Evolutionary conservation across 1,284 basidiomycete genomes (phyloP), one percentile per base, ranked within the genome.

Genomic region (Salmacisia buchloeana): DNA sequence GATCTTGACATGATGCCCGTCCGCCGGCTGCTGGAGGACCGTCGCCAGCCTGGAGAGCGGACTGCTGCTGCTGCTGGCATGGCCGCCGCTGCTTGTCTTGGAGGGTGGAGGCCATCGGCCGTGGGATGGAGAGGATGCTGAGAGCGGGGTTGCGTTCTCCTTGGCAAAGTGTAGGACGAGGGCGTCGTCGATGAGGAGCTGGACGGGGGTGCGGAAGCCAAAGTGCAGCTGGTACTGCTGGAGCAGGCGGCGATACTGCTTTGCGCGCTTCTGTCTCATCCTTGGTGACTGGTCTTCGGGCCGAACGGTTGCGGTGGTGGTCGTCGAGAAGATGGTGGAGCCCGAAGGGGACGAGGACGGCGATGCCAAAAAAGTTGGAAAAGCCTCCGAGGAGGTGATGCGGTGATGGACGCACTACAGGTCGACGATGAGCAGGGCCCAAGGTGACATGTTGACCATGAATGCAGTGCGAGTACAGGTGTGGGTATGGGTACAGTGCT

Each of bases 181-280:
- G 12, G 72, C 66, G 25, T 73, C 65, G 66, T 77, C 77, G 63
- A 78, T 15, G 36, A 79, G 71, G 0, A 79, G 62, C 59, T 79
- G 77, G 58, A 71, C 75, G 2, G 77, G 77, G 57, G 75, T 73
- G 18, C 77, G 72, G 45, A 79, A 77, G 38, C 66, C 68, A 62
- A 77, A 78, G 56, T 76, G 72, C 23, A 77, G 62, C 41, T 69
- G 61, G 58, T 78, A 78, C 54, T 71, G 68, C 45, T 75, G 69
- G 46, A 79, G 62, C 56, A 76, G 67, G 58, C 76, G 75, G 61
- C 73, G 67, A 60, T 78, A 77, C 36, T 70, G 41, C 56, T 79
- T 78, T 43, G 75, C 73, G 15, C 77, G 58, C 58, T 76, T 76
- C 63, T 79, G 77, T 18, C 77, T 61, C 77, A 79, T 79, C 15